Conservation (phyloP, 2,329 filamentous ascomycete genomes). For the Colletotrichum zoysiae region DNA sequence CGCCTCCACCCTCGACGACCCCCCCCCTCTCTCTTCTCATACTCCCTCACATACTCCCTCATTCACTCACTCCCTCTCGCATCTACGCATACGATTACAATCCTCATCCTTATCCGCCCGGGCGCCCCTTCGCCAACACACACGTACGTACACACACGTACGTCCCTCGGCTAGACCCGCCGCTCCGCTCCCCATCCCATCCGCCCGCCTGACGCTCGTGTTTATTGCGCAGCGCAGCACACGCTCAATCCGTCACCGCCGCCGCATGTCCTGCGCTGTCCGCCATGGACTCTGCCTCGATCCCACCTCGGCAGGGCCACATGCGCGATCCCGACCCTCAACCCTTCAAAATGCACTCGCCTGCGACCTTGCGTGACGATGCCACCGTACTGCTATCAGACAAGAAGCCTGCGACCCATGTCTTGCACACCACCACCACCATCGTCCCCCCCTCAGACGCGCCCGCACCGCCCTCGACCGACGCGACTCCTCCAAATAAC, state of each 20-base stretch:
- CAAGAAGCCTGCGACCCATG: conserved; percentile 29
- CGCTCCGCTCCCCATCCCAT: background rate
- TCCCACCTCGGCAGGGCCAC: conserved; percentile 37
- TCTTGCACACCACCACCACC: conserved; percentile 7
- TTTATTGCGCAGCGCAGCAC: background rate
- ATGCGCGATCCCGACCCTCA: conserved; percentile 29
- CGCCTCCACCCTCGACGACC: conserved; percentile 20
- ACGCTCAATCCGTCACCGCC: conserved; percentile 2
- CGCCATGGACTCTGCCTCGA: conserved; percentile 40
- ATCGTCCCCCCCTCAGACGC: conserved; percentile 23
- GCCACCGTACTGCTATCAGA: conserved; percentile 22
- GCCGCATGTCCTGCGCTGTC: conserved; percentile 25
- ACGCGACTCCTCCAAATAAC: conserved; percentile 41
- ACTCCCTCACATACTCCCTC: background rate
- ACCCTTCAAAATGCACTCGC: conserved; percentile 32
- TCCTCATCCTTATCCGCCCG: conserved; percentile 2
- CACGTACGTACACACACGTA: conserved; percentile 1
- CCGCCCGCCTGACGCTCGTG: conserved; percentile 13
- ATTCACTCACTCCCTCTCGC: too few relatives aligned
- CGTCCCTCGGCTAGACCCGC: background rate
- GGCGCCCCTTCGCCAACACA: background rate
- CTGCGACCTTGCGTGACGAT: conserved; percentile 11
- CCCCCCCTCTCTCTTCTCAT: background rate
- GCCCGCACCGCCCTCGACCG: conserved; percentile 26
- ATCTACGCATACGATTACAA: background rate